Evolutionary conservation across 257 asterid genomes (phyloP).

Genomic region (Solanum sejunctum): DNA sequence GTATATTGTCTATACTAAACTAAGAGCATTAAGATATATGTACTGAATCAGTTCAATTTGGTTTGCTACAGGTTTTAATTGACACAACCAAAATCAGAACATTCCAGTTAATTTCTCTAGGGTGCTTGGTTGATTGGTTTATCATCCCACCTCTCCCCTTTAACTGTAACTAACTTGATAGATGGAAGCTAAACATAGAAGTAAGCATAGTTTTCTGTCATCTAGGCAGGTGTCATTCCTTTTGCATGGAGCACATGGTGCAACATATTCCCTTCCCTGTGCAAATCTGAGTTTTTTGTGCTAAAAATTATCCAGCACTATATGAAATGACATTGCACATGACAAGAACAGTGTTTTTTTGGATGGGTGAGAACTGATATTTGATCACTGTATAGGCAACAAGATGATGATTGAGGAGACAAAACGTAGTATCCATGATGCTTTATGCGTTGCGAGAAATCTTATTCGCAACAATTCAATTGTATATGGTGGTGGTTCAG

Average conservation of each 20-base stretch:
- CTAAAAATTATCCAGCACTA: background rate
- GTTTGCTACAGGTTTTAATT: background rate
- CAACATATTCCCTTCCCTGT: background rate
- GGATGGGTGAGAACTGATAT: background rate
- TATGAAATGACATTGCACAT: background rate
- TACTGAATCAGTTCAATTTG: background rate
- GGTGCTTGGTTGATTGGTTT: background rate
- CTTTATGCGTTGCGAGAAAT: constrained; percentile 87
- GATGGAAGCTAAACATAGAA: background rate
- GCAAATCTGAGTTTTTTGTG: background rate
- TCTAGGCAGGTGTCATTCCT: background rate
- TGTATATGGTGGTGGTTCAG: constrained; percentile 97
- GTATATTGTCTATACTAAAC: background rate
- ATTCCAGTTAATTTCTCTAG: background rate
- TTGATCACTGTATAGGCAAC: constrained; percentile 41
- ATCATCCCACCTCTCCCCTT: background rate
- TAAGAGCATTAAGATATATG: background rate
- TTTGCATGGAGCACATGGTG: background rate
- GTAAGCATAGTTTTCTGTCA: background rate
- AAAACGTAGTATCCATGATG: constrained; percentile 95
- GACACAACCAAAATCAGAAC: background rate
- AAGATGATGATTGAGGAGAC: constrained; percentile 99
- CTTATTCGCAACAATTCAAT: constrained; percentile 90
- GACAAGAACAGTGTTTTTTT: background rate
- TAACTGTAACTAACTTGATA: background rate